Percentiles rank a stretch among this genome's conserved stretches.
These are phyloP conservation scores for Botrytis hyacinthi DNA, from an alignment of 2,329 filamentous ascomycete genomes.

Conservation along the genomic window DNA sequence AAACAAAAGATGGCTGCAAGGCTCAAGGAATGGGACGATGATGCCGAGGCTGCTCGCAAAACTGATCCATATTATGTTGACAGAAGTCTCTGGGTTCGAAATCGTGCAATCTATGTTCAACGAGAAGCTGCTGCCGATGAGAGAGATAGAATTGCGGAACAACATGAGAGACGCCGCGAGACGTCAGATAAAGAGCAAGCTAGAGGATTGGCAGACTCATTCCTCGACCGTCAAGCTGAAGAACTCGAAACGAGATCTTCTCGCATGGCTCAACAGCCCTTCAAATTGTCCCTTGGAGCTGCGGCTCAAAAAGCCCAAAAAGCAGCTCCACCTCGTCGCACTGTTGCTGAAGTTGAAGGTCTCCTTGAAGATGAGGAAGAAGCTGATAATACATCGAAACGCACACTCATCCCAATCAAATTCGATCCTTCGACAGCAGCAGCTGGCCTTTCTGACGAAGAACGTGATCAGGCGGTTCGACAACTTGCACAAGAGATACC, in stretches of 20 bases:
- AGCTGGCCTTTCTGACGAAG: conserved; percentile 76
- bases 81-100: conserved; percentile 78
- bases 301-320: conserved; percentile 72
- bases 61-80: conserved; percentile 83
- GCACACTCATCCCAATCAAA: conserved; percentile 78
- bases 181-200: conserved; percentile 74
- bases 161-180: conserved; percentile 68
- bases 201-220: conserved; percentile 82
- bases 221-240: conserved; percentile 79
- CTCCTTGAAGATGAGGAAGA: conserved; percentile 95
- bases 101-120: conserved; percentile 69
- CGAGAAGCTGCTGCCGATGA: conserved; percentile 77
- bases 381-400: conserved; percentile 62
- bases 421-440: conserved; percentile 67
- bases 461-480: conserved; percentile 76
- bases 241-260: conserved; percentile 60
- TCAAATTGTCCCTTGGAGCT: conserved; percentile 90
- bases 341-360: conserved; percentile 90
- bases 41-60: conserved; percentile 72
- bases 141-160: conserved; percentile 75
- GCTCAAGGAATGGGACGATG: conserved; percentile 83
- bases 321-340: conserved; percentile 63
- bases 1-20: conserved; percentile 68
- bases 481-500: conserved; percentile 89
- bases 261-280: conserved; percentile 61